These are phyloP conservation scores for Xeromyces bisporus DNA, from an alignment of 495 filamentous ascomycete genomes.

Conservation along the genomic window DNA sequence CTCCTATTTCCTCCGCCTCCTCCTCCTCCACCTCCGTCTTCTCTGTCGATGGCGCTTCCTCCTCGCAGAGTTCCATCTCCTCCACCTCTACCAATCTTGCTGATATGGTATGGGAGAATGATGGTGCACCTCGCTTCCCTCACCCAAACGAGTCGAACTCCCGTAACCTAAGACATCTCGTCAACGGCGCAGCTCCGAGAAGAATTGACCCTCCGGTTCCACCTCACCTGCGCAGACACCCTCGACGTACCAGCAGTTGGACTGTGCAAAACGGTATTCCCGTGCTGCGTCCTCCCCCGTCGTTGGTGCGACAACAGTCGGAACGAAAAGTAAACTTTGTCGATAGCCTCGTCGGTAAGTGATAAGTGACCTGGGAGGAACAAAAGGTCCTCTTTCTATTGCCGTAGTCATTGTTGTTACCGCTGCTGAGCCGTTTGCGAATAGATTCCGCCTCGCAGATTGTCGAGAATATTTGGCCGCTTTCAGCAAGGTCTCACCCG, in stretches of 20 bases:
- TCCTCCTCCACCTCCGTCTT: conserved; percentile 68
- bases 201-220: conserved; percentile 33
- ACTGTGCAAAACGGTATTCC: conserved; percentile 24
- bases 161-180: conserved; percentile 13
- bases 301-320: conserved; percentile 72
- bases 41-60: conserved; percentile 49
- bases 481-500: conserved; percentile 31
- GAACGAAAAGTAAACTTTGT: conserved; percentile 94
- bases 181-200: conserved; percentile 15
- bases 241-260: conserved; percentile 49
- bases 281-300: conserved; percentile 54
- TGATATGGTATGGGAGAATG: conserved; percentile 34
- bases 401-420: conserved; percentile 7
- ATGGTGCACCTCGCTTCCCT: conserved; percentile 15
- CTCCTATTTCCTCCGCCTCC: conserved; percentile 53
- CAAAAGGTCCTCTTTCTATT: too few relatives aligned
- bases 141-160: conserved; percentile 6
- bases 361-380: too few relatives aligned
- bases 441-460: conserved; percentile 95
- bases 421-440: conserved; percentile 10
- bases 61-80: conserved; percentile 36
- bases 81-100: conserved; percentile 29
- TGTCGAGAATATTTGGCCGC: conserved; percentile 94
- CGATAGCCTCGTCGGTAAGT: conserved; percentile 96
- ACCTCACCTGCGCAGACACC: conserved; percentile 60